phyloP scores from a whole-genome alignment of 164 flowering plant species.

The Annona cherimola region DNA sequence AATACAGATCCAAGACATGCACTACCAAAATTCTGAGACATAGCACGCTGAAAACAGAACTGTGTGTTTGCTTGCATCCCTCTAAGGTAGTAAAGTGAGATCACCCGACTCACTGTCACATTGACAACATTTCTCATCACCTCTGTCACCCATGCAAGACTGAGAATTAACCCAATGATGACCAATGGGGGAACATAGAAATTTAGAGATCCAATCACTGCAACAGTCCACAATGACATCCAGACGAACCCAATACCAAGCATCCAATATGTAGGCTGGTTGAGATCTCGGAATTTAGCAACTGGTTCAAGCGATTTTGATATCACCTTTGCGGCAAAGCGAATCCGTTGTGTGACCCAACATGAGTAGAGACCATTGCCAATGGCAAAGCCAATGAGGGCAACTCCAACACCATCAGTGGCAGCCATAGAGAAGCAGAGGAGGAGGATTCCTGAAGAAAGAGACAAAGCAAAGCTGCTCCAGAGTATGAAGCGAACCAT shows the following conservation, averaged over 20 bases:
- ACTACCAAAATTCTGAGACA: slow-evolving; percentile 73
- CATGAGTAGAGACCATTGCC: slow-evolving; percentile 87
- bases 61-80: slow-evolving; percentile 78
- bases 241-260: slow-evolving; percentile 67
- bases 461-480: slow-evolving; percentile 48
- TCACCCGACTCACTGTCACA: slow-evolving; percentile 67
- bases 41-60: slow-evolving; percentile 79
- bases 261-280: slow-evolving; percentile 66
- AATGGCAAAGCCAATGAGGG: slow-evolving; percentile 51
- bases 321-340: slow-evolving; percentile 47
- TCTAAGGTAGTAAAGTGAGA: slow-evolving; percentile 73
- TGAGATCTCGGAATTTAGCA: slow-evolving; percentile 58
- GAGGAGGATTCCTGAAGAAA: slow-evolving; percentile 69
- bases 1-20: slow-evolving; percentile 84
- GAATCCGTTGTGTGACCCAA: slow-evolving; percentile 61
- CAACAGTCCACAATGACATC: slow-evolving; percentile 79
- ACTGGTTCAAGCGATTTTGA: slow-evolving; percentile 58
- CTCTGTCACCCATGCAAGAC: slow-evolving; percentile 83
- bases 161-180: slow-evolving; percentile 50
- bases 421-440: slow-evolving; percentile 77
- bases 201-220: slow-evolving; percentile 73
- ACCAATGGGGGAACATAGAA: slow-evolving; percentile 58
- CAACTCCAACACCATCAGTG: slow-evolving; percentile 63
- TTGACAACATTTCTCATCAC: slow-evolving; percentile 84
- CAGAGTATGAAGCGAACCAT: slow-evolving; percentile 73